These are phyloP conservation scores for Hypoxylon sp. DNA, from an alignment of 2,329 filamentous ascomycete genomes.

Conservation along the genomic window DNA sequence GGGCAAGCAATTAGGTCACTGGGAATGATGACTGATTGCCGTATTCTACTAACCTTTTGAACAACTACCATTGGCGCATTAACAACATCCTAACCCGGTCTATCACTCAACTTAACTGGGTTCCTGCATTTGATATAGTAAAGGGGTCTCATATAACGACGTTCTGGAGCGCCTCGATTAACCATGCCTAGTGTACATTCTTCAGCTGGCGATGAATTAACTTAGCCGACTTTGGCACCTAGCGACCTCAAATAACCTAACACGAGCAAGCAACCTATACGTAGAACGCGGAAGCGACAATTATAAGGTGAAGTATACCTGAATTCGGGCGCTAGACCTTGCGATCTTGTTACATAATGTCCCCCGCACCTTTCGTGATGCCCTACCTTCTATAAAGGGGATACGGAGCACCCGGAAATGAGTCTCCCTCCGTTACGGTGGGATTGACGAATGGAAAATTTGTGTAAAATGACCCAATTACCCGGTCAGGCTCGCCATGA, in stretches of 20 bases:
- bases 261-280: neutral
- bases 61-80: slow-evolving; percentile 21
- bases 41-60: neutral
- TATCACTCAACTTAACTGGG: neutral
- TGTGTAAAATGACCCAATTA: slow-evolving; percentile 32
- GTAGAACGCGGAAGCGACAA: slow-evolving; percentile 1
- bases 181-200: neutral
- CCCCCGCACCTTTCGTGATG: slow-evolving; percentile 29
- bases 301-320: slow-evolving; percentile 13
- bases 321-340: slow-evolving; percentile 6
- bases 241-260: neutral
- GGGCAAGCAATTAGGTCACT: slow-evolving; percentile 3
- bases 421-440: slow-evolving; percentile 28
- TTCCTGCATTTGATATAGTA: slow-evolving; percentile 33
- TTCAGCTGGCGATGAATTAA: slow-evolving; percentile 1
- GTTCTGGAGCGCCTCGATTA: neutral
- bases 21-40: neutral
- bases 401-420: slow-evolving; percentile 31
- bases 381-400: slow-evolving; percentile 29
- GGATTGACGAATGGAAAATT: slow-evolving; percentile 34
- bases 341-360: slow-evolving; percentile 32
- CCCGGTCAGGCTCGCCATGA: slow-evolving; percentile 35
- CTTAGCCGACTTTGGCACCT: slow-evolving; percentile 22
- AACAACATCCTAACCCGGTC: neutral
- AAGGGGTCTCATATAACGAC: slow-evolving; percentile 14